Percentiles rank a stretch among this genome's conserved stretches.
Evolutionary conservation across 108 stramenopile genomes (phyloP).

Genomic region (Mayamaea pseudoterrestris): DNA sequence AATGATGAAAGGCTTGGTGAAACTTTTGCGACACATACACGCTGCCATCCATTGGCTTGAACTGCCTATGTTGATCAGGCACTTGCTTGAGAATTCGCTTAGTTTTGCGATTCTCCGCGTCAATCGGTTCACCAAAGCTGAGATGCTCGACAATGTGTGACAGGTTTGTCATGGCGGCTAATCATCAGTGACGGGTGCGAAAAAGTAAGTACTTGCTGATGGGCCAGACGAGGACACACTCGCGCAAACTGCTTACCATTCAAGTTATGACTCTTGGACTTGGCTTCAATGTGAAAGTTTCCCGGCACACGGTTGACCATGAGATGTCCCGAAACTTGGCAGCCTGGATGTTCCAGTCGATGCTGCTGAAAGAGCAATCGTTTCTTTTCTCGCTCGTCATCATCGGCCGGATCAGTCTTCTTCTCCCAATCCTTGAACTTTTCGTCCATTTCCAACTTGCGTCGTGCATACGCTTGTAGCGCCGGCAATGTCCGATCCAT

Average conservation of each 20-base stretch:
- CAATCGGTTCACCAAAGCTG: conserved; percentile 79
- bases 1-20: conserved; percentile 94
- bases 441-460: conserved; percentile 74
- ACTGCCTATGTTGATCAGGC: conserved; percentile 70
- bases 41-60: conserved; percentile 73
- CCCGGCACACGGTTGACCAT: conserved; percentile 95
- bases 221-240: too few relatives aligned
- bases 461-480: conserved; percentile 49
- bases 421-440: conserved; percentile 81
- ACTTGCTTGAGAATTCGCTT: conserved; percentile 75
- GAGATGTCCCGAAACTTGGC: conserved; percentile 70
- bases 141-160: conserved; percentile 89
- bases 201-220: too few relatives aligned
- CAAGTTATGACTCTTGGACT: conserved; percentile 87
- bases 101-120: conserved; percentile 32
- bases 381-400: conserved; percentile 36
- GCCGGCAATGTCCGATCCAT: conserved; percentile 84
- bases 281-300: conserved; percentile 94
- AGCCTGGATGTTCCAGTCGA: conserved; percentile 79
- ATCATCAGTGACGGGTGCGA: too few relatives aligned
- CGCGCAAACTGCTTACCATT: too few relatives aligned
- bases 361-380: conserved; percentile 34
- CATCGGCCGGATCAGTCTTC: conserved; percentile 17
- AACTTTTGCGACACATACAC: conserved; percentile 48
- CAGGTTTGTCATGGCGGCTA: conserved; percentile 90